Percentiles rank a stretch among this genome's conserved stretches.
Conservation (phyloP, 768 basidiomycete species). For the Rickenella mellea region DNA sequence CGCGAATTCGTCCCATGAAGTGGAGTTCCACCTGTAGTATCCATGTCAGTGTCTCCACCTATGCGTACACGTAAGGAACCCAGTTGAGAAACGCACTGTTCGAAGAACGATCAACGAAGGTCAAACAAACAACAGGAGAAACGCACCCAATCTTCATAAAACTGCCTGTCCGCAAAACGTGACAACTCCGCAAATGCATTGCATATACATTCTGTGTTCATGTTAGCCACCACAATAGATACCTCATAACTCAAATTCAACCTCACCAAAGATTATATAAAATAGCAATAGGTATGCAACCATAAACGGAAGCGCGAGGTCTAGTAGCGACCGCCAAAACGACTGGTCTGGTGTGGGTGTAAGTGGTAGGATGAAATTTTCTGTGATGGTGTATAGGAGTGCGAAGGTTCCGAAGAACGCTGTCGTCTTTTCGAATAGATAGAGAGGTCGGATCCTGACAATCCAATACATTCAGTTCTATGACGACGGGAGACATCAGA, state of each 20-base stretch:
- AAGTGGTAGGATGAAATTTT: slow-evolving; percentile 86
- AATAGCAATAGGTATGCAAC: slow-evolving; percentile 81
- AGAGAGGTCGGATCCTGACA: slow-evolving; percentile 57
- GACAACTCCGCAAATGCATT: slow-evolving; percentile 93
- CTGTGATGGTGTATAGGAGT: slow-evolving; percentile 86
- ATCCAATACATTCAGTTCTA: slow-evolving; percentile 9
- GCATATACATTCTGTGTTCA: slow-evolving; percentile 89
- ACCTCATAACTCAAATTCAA: slow-evolving; percentile 1
- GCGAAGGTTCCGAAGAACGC: slow-evolving; percentile 96
- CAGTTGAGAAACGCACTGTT: neutral
- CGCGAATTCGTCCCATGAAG: slow-evolving; percentile 94
- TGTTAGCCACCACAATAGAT: no score
- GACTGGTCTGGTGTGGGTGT: slow-evolving; percentile 61
- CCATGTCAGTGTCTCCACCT: slow-evolving; percentile 11
- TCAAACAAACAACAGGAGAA: neutral
- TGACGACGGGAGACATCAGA: neutral
- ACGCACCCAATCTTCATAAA: slow-evolving; percentile 92
- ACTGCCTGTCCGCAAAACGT: slow-evolving; percentile 92
- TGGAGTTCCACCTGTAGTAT: slow-evolving; percentile 81
- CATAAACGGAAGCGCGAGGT: slow-evolving; percentile 91
- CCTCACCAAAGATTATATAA: slow-evolving; percentile 74
- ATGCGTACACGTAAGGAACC: slow-evolving; percentile 1
- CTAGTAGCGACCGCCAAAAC: slow-evolving; percentile 67
- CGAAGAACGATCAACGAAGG: no score
- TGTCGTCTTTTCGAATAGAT: slow-evolving; percentile 63